A percentile compares a stretch with the other conserved stretches of the same genome.
phyloP scores from a whole-genome alignment of 2,329 filamentous ascomycete species.

The Penicillium sp. region DNA sequence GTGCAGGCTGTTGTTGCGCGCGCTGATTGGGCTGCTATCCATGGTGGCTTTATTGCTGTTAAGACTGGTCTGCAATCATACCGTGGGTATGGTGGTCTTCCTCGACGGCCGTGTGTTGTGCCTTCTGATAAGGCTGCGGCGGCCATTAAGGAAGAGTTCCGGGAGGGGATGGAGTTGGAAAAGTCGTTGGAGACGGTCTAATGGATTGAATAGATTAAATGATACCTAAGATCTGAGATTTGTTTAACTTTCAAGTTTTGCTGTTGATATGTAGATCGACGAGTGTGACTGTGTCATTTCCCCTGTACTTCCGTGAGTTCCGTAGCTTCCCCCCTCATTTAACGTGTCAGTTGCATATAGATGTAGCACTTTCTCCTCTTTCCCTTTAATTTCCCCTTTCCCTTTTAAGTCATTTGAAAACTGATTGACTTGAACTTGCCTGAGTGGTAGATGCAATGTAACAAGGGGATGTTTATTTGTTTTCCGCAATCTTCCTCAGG shows the following conservation, averaged over 20 bases:
- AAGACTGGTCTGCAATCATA: constrained; percentile 79
- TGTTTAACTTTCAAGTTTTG: neutral
- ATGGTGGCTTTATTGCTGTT: constrained; percentile 79
- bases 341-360: constrained; percentile 12
- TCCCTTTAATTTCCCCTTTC: neutral
- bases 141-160: constrained; percentile 38
- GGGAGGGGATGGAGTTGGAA: constrained; percentile 41
- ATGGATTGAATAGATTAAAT: neutral
- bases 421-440: neutral
- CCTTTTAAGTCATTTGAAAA: neutral
- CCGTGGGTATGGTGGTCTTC: constrained; percentile 76
- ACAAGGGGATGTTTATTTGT: neutral
- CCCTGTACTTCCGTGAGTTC: neutral
- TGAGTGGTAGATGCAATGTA: neutral
- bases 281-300: neutral
- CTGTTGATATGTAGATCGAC: neutral
- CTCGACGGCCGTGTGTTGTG: constrained; percentile 62
- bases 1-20: constrained; percentile 75
- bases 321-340: neutral
- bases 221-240: neutral
- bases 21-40: constrained; percentile 80
- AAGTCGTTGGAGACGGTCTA: constrained; percentile 26
- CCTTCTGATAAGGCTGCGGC: constrained; percentile 39
- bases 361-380: constrained; percentile 10
- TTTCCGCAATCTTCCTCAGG: neutral